phyloP scores from a whole-genome alignment of 352 stramenopile genomes.

The Phytophthora tentaculata region DNA sequence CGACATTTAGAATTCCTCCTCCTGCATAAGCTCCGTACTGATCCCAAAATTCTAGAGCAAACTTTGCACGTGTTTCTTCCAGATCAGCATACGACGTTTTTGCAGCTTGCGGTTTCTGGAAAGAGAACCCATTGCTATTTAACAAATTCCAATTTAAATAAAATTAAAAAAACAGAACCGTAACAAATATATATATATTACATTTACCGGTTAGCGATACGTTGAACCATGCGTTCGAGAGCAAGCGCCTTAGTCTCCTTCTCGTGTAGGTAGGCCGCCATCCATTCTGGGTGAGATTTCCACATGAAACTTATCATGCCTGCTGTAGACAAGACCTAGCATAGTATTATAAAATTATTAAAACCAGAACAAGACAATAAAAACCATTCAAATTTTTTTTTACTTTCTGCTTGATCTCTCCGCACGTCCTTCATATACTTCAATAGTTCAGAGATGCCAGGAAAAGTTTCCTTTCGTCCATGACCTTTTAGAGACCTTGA shows the following conservation, averaged over 20 bases:
- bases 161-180: neutral
- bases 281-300: neutral
- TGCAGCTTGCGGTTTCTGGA: conserved; percentile 1
- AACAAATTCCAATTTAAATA: neutral
- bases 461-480: conserved; percentile 10
- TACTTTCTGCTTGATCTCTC: conserved; percentile 1
- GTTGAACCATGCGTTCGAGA: conserved; percentile 1
- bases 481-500: conserved; percentile 5
- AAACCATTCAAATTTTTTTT: too few species aligned
- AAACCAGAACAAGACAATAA: neutral
- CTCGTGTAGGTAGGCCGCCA: neutral
- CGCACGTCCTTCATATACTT: too few species aligned
- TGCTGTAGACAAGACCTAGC: conserved; percentile 1
- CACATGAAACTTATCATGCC: neutral
- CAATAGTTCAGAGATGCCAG: conserved; percentile 4
- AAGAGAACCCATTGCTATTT: conserved; percentile 1
- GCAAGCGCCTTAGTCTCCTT: neutral
- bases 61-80: too few species aligned
- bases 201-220: conserved; percentile 1
- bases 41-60: neutral
- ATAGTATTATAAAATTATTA: neutral
- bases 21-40: neutral
- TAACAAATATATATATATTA: too few species aligned
- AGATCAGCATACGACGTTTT: conserved; percentile 5
- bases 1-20: conserved; percentile 1